Base-by-base conservation (phyloP, 2,329 filamentous ascomycete genomes). In the Claviceps africana region DNA sequence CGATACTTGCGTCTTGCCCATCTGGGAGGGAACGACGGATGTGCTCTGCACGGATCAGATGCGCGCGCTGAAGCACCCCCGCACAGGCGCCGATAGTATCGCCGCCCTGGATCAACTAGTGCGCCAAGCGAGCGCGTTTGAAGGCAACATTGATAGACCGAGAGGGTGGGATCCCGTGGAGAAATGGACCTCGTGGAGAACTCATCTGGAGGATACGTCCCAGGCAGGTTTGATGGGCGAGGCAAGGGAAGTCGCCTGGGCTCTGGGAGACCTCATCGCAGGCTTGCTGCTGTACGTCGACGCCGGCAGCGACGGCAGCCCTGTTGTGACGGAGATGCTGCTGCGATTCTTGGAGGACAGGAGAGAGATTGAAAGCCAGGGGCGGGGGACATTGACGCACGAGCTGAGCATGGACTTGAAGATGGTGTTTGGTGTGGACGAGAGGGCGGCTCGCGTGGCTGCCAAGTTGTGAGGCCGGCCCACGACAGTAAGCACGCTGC, bases 21-120 rank as follows among this genome's bases (percentile, higher is more conserved):
- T 88, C 48, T 86, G 82, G 81, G 83, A 86, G 64, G 82, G 84
- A 1, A 88, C 85, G 0, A 86, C 83, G 0, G 83, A 86, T 59
- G 81, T 88, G 6, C 70, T 88, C 52, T 78, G 79, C 4, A 71
- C 70, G 1, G 76, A 77, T 54, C 68, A 74, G 17, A 55, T 76
- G 15, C 62, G 73, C 21, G 71, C 72, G 0, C 53, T 78, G 43
- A 76, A 75, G 55, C 72, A 77, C 35, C 63, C 70, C 0, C 63
- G 63, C 25, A 62, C 55, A 1, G 73, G 68, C 4, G 59, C 52
- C 11, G 65, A 62, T 10, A 66, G 64, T 35, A 54, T 74, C 3
- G 62, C 67, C n/a, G 73, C 72, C 1, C 58, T 79, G 21, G 70
- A 71, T 19, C 63, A 62, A 44, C 62, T 77, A 44, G 59, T 76